Evolutionary conservation across 1,284 basidiomycete genomes (phyloP), one percentile per base, ranked within the genome.

Genomic region (Naganishia cerealis): DNA sequence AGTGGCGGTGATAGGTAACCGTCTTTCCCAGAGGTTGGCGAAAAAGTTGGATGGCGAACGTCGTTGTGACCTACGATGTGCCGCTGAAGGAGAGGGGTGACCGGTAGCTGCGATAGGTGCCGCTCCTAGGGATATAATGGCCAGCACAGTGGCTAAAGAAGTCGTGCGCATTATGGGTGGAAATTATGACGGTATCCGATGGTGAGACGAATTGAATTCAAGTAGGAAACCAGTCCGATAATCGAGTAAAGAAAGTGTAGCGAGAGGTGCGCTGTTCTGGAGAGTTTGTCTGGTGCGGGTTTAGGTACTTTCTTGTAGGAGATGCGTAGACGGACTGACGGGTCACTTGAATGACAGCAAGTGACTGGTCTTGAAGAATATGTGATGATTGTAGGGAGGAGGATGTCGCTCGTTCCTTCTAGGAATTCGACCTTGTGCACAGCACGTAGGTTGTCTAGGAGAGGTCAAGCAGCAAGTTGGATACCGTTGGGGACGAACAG

Each of bases 1-100:
- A 1, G 79, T 81, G 0, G 78, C 74, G 0, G 79, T 79, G 65
- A 80, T 77, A 9, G 77, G 78, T 50, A 79, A 33, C 16, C 73
- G 63, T 16, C 78, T 72, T 69, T 79, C 77, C 43, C 56, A 58
- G n/a, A 50, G 33, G 29, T 67, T 58, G 18, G 65, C 65, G 33
- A 57, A 53, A n/a, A 63, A 63, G 33, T 39, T 53, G 50, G 61
- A 63, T 5, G 61, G 61, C 50, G 61, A 63, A 21, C 61, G 61
- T 54, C 59, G 59, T 24, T 53, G 59, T 38, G 59, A 39, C 48
- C 59, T 52, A 62, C 59, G 59, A 53, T 62, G 59, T 8, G 39
- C 24, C 33, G 59, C 59, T 21, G 46, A 50, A 3, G 24, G 21
- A 21, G 59, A 29, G 10, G 65, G 48, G 9, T 57, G 33, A 9